A percentile compares a stretch with the other conserved stretches of the same genome.
Evolutionary conservation across 495 filamentous ascomycete genomes (phyloP).

Genomic region (Penicillium nucicola): DNA sequence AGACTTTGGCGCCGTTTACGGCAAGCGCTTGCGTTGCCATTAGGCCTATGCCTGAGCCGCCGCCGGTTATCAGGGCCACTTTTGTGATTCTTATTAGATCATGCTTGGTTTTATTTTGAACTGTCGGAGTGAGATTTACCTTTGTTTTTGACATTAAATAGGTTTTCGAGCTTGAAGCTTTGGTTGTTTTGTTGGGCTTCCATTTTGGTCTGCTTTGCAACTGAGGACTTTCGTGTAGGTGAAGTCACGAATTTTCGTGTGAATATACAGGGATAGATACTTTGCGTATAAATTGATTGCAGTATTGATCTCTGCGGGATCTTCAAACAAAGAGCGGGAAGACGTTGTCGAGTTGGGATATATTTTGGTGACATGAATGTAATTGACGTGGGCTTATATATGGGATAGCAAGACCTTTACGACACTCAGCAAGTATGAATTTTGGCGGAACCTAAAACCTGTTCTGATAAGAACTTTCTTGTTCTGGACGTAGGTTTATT

Average conservation of each 20-base stretch:
- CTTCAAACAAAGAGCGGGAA: neutral
- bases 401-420: neutral
- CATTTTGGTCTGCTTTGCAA: slow-evolving; percentile 11
- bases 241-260: neutral
- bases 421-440: neutral
- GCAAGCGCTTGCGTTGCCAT: slow-evolving; percentile 58
- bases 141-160: slow-evolving; percentile 57
- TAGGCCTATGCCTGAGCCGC: slow-evolving; percentile 48
- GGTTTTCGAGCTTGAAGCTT: slow-evolving; percentile 43
- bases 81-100: neutral
- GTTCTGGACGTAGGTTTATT: neutral
- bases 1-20: slow-evolving; percentile 58
- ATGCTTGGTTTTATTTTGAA: neutral
- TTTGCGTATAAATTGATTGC: neutral
- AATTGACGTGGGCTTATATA: neutral
- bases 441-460: neutral
- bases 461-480: neutral
- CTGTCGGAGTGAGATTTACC: slow-evolving; percentile 17
- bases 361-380: neutral
- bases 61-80: slow-evolving; percentile 57
- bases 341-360: neutral
- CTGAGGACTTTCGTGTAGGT: neutral
- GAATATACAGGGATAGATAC: neutral
- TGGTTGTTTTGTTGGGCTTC: slow-evolving; percentile 39
- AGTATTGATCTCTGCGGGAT: neutral